These are phyloP conservation scores for Nakazawaea wickerhamii DNA, from an alignment of 805 yeast species.

Conservation along the genomic window DNA sequence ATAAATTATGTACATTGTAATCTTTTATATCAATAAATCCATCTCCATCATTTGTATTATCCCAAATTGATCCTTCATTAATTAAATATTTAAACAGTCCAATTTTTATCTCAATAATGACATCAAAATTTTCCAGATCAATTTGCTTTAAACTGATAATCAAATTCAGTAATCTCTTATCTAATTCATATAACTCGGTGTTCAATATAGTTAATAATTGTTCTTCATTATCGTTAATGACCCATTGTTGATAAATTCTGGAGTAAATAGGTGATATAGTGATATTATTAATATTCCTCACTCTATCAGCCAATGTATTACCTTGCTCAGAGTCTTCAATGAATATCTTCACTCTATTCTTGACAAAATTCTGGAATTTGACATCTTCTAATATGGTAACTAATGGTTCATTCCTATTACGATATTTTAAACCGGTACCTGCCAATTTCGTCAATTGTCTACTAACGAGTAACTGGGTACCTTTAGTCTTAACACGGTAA, in stretches of 20 bases:
- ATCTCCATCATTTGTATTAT: neutral
- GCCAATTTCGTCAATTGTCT: conserved; percentile 20
- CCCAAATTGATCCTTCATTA: neutral
- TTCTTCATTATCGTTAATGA: conserved; percentile 1
- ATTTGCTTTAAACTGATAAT: neutral
- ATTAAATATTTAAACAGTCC: neutral
- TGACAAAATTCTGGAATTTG: conserved; percentile 4
- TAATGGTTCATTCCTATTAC: neutral
- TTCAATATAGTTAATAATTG: neutral
- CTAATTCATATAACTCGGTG: conserved; percentile 1
- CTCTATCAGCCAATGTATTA: neutral
- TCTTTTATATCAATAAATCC: conserved; percentile 8
- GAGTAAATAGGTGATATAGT: neutral
- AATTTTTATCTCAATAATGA: conserved; percentile 1
- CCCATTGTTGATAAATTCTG: conserved; percentile 5
- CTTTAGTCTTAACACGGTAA: conserved; percentile 14
- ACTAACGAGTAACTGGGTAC: conserved; percentile 15
- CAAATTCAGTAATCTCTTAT: neutral
- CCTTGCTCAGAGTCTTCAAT: conserved; percentile 11
- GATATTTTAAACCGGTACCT: conserved; percentile 22
- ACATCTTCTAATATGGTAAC: neutral
- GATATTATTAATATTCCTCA: neutral
- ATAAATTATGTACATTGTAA: conserved; percentile 3
- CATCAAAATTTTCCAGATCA: neutral
- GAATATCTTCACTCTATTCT: conserved; percentile 4